phyloP scores from a whole-genome alignment of 2,329 filamentous ascomycete genomes.

The Dothideomycetes sp. region DNA sequence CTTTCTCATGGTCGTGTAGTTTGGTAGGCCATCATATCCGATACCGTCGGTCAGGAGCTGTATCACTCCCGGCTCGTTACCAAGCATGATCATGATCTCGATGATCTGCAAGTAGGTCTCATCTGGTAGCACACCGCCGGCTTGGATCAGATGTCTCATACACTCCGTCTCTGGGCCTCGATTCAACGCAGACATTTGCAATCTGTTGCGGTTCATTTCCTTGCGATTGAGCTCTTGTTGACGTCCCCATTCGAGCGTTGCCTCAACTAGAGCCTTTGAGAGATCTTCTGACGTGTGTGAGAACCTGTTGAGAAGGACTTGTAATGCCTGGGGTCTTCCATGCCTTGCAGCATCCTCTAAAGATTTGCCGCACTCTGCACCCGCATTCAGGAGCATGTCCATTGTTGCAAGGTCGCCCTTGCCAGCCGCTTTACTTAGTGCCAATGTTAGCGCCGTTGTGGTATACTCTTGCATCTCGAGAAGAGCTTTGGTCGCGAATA shows the following conservation, averaged over 20 bases:
- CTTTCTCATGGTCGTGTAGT: not conserved
- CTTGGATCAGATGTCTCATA: not conserved
- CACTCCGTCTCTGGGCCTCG: too few species aligned
- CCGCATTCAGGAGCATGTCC: not conserved
- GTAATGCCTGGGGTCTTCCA: not conserved
- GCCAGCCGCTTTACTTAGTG: not conserved
- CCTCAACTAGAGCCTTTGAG: not conserved
- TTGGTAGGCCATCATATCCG: too few species aligned
- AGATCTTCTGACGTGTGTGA: not conserved
- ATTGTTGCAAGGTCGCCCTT: not conserved
- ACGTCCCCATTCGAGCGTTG: not conserved
- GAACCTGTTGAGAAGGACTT: not conserved
- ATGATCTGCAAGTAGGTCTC: not conserved
- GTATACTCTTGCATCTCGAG: not conserved
- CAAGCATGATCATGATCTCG: not conserved
- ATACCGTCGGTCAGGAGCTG: not conserved
- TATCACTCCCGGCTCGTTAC: not conserved
- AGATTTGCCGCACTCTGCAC: not conserved
- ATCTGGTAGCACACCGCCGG: not conserved
- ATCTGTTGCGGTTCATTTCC: too few species aligned
- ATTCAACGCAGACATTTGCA: too few species aligned
- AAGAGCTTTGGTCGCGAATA: not conserved
- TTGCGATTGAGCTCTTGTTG: not conserved
- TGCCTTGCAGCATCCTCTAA: not conserved
- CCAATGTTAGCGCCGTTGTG: not conserved